These are phyloP conservation scores for Pleurostoma richardsiae DNA, from an alignment of 2,329 filamentous ascomycete genomes.

Conservation along the genomic window DNA sequence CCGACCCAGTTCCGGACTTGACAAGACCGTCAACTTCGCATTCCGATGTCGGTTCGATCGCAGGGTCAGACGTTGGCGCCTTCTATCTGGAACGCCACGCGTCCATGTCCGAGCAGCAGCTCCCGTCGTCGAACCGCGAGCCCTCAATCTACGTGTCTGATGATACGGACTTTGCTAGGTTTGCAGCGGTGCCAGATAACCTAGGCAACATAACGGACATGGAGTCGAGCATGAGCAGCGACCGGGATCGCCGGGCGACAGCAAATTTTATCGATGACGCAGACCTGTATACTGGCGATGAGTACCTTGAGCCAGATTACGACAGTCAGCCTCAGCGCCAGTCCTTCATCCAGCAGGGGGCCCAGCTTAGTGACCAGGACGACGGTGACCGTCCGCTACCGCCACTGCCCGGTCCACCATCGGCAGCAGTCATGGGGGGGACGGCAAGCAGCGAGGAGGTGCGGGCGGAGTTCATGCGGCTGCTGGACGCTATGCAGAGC, in stretches of 20 bases:
- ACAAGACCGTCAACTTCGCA: constrained; percentile 54
- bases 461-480: constrained; percentile 23
- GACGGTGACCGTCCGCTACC: constrained; percentile 20
- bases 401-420: constrained; percentile 38
- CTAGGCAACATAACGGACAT: constrained; percentile 13
- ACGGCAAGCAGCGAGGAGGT: constrained; percentile 21
- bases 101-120: constrained; percentile 40
- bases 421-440: constrained; percentile 41
- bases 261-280: constrained; percentile 9
- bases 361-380: constrained; percentile 4
- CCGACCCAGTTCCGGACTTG: constrained; percentile 44
- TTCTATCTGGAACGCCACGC: constrained; percentile 61
- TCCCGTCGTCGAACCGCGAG: constrained; percentile 36
- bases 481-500: constrained; percentile 25
- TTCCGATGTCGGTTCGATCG: constrained; percentile 51
- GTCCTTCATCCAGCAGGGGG: neutral
- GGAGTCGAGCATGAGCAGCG: constrained; percentile 14
- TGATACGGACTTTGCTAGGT: constrained; percentile 43
- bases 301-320: neutral
- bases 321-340: neutral
- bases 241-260: neutral
- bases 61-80: constrained; percentile 50
- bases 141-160: constrained; percentile 60
- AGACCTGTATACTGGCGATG: constrained; percentile 4
- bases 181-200: constrained; percentile 16